A percentile compares a stretch with the other conserved stretches of the same genome.
Conservation (phyloP, 2,329 filamentous ascomycete genomes). For the Colletotrichum falcatum region DNA sequence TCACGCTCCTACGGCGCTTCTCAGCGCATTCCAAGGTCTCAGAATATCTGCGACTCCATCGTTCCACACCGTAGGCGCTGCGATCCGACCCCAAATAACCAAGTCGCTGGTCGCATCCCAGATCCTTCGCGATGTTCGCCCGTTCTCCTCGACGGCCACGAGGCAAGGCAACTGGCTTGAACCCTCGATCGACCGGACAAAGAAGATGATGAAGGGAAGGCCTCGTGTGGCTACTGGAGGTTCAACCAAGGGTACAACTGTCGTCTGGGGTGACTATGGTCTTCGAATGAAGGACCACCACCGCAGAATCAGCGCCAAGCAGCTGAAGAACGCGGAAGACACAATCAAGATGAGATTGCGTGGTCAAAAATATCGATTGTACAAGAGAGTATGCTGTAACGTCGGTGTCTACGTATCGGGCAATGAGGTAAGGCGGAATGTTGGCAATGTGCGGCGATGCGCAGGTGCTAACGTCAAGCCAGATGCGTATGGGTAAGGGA, state of each 20-base stretch:
- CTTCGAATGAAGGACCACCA: conserved; percentile 94
- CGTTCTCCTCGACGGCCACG: conserved; percentile 78
- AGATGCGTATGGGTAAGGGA: conserved; percentile 98
- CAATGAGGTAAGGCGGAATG: conserved; percentile 76
- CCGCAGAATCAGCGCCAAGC: conserved; percentile 86
- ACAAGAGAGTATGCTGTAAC: conserved; percentile 91
- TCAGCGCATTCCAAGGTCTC: conserved; percentile 64
- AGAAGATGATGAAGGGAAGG: conserved; percentile 91
- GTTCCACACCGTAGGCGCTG: conserved; percentile 53
- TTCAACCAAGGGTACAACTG: conserved; percentile 90
- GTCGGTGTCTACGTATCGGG: conserved; percentile 96
- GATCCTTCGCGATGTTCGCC: conserved; percentile 63
- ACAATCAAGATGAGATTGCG: conserved; percentile 90
- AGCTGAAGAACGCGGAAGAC: conserved; percentile 91
- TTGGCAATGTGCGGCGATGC: neutral
- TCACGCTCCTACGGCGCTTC: conserved; percentile 57
- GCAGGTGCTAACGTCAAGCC: conserved; percentile 24
- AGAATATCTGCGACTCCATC: conserved; percentile 57
- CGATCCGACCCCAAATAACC: conserved; percentile 46
- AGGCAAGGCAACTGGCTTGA: conserved; percentile 81
- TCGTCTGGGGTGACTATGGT: conserved; percentile 96
- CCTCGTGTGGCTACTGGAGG: conserved; percentile 91
- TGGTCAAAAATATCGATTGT: conserved; percentile 92
- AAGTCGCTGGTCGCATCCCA: conserved; percentile 48
- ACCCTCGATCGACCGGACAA: conserved; percentile 80